Conservation (phyloP, 306 rosid species). For the Acacia confusa region DNA sequence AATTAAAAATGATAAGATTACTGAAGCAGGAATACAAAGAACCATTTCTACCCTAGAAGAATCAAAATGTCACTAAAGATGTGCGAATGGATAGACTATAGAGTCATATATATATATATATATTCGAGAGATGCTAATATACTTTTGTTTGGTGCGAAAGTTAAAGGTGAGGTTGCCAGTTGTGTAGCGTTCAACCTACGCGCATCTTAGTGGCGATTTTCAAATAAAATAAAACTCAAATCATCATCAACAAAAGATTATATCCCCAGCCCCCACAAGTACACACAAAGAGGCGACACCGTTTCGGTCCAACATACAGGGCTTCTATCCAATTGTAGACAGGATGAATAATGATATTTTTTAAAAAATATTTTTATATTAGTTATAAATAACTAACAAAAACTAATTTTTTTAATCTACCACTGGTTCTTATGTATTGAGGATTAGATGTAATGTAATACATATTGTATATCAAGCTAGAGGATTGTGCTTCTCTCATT, state of each 20-base stretch:
- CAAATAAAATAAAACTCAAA: constrained; percentile 13
- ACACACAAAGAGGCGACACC: background rate
- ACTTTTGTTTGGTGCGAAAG: background rate
- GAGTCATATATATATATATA: background rate
- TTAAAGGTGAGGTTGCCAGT: constrained; percentile 8
- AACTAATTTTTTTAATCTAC: no score
- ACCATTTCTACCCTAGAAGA: background rate
- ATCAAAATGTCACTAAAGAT: background rate
- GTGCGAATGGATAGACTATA: background rate
- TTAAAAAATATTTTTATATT: no score
- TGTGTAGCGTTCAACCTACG: constrained; percentile 47
- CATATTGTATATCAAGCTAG: no score
- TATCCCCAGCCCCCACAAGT: background rate
- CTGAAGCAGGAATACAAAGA: background rate
- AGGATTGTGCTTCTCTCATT: no score
- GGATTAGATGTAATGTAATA: no score
- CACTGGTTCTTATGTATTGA: no score
- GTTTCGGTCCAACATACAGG: background rate
- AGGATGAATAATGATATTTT: no score
- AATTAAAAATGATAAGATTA: background rate
- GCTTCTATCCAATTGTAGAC: no score
- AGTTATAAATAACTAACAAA: no score
- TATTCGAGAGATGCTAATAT: background rate
- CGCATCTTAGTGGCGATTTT: constrained; percentile 39
- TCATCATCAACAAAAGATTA: background rate